phyloP scores from a whole-genome alignment of 768 basidiomycete species.

The Hemileccinum impolitum region DNA sequence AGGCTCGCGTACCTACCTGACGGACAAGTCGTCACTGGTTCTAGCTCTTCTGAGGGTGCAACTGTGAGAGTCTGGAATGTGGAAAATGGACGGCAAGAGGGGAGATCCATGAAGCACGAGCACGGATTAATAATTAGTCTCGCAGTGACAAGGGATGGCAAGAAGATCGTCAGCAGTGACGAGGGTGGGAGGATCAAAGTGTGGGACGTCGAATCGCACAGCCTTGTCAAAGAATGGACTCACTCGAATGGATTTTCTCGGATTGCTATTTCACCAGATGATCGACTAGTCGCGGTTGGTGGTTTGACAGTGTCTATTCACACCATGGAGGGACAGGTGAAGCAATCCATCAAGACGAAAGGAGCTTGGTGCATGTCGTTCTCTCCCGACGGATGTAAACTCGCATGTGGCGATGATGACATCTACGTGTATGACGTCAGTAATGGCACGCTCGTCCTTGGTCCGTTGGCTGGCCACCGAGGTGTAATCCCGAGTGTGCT shows the following conservation, averaged over 20 bases:
- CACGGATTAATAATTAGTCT: too few species aligned
- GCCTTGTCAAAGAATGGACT: conserved; percentile 1
- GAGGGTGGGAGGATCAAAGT: neutral
- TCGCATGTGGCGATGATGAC: conserved; percentile 3
- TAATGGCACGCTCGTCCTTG: neutral
- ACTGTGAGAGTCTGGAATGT: conserved; percentile 4
- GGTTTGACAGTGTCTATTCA: neutral
- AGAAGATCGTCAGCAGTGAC: neutral
- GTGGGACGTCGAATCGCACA: conserved; percentile 3
- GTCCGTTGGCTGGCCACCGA: too few species aligned
- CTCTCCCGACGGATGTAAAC: neutral
- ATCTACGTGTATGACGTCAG: neutral
- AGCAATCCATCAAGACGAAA: neutral
- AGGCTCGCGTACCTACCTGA: too few species aligned
- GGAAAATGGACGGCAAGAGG: conserved; percentile 6
- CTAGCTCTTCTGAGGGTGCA: too few species aligned
- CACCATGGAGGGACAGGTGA: neutral
- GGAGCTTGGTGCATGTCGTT: neutral
- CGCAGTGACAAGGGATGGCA: conserved; percentile 3
- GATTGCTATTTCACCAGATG: conserved; percentile 3
- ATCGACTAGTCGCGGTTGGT: neutral
- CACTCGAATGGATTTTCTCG: neutral
- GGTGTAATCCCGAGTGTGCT: too few species aligned
- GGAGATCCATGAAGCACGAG: neutral
- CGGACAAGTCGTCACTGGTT: too few species aligned